Conservation (phyloP, 2,329 filamentous ascomycete species). For the Calonectria hongkongensis region DNA sequence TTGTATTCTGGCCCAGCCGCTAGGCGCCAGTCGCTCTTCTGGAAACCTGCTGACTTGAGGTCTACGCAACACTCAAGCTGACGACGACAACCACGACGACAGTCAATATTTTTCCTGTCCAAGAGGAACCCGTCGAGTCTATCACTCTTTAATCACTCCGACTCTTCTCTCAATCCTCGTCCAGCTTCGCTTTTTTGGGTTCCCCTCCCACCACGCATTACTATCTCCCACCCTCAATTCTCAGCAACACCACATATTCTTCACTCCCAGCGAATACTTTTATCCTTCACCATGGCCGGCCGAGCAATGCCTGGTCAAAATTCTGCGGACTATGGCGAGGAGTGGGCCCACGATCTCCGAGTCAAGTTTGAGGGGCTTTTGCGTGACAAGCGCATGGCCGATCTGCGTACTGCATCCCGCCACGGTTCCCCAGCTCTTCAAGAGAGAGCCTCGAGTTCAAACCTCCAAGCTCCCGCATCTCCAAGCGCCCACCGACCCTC, state of each 20-base stretch:
- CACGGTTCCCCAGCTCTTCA: conserved; percentile 74
- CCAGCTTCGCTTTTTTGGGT: conserved; percentile 37
- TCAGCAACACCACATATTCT: conserved; percentile 15
- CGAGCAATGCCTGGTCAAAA: conserved; percentile 58
- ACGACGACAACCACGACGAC: conserved; percentile 54
- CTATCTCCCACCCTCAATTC: conserved; percentile 26
- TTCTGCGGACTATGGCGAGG: conserved; percentile 76
- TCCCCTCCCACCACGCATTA: conserved; percentile 36
- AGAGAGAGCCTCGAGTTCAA: conserved; percentile 71
- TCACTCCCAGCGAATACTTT: conserved; percentile 17
- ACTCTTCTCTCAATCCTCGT: conserved; percentile 42
- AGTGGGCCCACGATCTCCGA: conserved; percentile 86
- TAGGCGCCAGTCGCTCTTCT: conserved; percentile 49
- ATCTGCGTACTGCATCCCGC: conserved; percentile 74
- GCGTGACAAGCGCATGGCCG: conserved; percentile 90
- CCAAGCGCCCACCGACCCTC: conserved; percentile 66
- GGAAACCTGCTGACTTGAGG: conserved; percentile 51
- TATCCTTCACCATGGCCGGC: conserved; percentile 60
- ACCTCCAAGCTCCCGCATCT: conserved; percentile 65
- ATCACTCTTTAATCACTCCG: conserved; percentile 46
- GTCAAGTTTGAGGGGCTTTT: conserved; percentile 91
- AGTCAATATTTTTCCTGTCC: conserved; percentile 40
- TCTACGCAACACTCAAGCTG: conserved; percentile 55
- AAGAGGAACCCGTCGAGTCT: conserved; percentile 37
- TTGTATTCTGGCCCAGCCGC: conserved; percentile 37